These are phyloP conservation scores for Cyclotella sp. DNA, from an alignment of 108 stramenopile species.

Conservation along the genomic window DNA sequence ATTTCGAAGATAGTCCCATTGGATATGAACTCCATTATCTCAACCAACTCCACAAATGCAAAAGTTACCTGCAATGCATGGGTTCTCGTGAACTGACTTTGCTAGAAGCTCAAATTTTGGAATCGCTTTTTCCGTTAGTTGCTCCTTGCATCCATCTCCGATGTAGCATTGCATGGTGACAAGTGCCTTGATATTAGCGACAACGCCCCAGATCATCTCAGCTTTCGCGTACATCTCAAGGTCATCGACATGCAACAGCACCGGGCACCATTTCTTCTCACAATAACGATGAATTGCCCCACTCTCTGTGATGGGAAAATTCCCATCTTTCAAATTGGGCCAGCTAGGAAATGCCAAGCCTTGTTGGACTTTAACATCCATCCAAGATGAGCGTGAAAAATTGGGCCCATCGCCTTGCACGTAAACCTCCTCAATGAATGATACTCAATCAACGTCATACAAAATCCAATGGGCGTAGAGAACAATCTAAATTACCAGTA, in stretches of 20 bases:
- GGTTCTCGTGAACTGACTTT: neutral
- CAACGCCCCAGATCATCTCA: conserved; percentile 23
- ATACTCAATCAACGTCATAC: too few relatives aligned
- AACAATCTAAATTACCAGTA: too few relatives aligned
- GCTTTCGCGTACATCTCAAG: conserved; percentile 21
- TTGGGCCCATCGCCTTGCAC: conserved; percentile 26
- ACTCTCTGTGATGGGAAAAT: conserved; percentile 16
- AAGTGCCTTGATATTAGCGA: conserved; percentile 5
- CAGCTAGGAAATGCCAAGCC: conserved; percentile 13
- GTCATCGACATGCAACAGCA: conserved; percentile 18
- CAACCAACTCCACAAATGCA: conserved; percentile 21
- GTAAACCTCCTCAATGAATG: conserved; percentile 16
- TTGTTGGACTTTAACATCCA: conserved; percentile 22
- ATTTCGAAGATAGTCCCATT: conserved; percentile 6
- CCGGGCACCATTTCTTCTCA: conserved; percentile 34
- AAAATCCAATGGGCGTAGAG: too few relatives aligned
- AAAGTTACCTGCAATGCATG: conserved; percentile 21
- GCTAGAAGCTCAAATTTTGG: conserved; percentile 10
- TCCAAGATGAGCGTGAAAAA: conserved; percentile 13
- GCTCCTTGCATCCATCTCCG: conserved; percentile 11
- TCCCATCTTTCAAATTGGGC: conserved; percentile 27
- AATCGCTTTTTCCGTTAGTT: neutral
- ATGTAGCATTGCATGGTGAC: conserved; percentile 21
- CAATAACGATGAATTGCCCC: conserved; percentile 28
- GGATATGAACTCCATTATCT: conserved; percentile 28